A percentile compares a stretch with the other conserved stretches of the same genome.
Evolutionary conservation across 2,329 filamentous ascomycete genomes (phyloP).

Genomic region (Sporothrix curviconia): DNA sequence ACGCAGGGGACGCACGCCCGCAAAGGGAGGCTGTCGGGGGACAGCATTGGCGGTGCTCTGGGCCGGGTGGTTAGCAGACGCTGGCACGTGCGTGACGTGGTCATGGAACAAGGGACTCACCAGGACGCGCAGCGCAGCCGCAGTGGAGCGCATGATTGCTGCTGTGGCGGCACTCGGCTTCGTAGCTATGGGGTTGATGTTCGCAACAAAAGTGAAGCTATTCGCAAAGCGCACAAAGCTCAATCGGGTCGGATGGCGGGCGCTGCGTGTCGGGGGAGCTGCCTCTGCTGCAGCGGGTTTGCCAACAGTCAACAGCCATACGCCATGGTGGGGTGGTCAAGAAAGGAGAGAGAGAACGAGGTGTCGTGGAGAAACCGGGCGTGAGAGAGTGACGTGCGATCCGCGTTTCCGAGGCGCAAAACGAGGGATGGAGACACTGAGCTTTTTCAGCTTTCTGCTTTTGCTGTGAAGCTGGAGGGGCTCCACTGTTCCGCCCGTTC

Average conservation of each 20-base stretch:
- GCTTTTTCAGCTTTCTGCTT: too few relatives aligned
- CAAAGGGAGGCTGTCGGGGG: neutral
- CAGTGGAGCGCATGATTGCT: constrained; percentile 7
- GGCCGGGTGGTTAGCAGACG: neutral
- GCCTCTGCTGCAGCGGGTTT: constrained; percentile 16
- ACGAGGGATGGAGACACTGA: too few relatives aligned
- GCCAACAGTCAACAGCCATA: constrained; percentile 14
- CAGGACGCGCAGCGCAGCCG: constrained; percentile 14
- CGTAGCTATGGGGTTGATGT: neutral
- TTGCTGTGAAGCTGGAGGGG: too few relatives aligned
- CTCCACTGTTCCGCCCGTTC: too few relatives aligned
- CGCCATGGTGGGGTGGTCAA: neutral
- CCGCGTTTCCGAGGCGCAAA: too few relatives aligned
- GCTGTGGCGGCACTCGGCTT: neutral
- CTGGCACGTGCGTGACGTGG: too few relatives aligned
- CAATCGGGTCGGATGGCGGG: neutral
- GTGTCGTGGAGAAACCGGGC: too few relatives aligned
- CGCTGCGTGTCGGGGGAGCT: neutral
- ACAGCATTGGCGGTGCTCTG: constrained; percentile 3
- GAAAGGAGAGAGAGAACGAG: neutral
- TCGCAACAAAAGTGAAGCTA: neutral
- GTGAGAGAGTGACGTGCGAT: neutral
- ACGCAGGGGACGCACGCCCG: neutral
- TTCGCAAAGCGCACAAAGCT: neutral
- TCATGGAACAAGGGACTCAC: neutral